Evolutionary conservation across 2,329 filamentous ascomycete genomes (phyloP).

Genomic region (Ophiostoma sp.): DNA sequence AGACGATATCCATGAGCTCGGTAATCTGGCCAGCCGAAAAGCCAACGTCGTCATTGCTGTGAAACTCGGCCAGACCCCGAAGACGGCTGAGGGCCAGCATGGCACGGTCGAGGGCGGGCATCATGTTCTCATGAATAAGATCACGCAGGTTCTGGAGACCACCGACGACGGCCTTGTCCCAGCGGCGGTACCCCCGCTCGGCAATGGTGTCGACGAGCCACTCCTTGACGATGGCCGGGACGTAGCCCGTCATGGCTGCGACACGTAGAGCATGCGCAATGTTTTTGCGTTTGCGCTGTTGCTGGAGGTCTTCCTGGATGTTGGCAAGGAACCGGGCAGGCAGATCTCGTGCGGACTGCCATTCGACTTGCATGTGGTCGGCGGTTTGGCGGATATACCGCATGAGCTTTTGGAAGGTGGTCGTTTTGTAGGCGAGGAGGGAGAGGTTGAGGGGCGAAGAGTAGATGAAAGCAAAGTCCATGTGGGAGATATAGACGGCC

Average conservation of each 20-base stretch:
- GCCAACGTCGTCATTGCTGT: slow-evolving; percentile 63
- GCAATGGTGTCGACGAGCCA: slow-evolving; percentile 85
- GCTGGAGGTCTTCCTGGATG: slow-evolving; percentile 72
- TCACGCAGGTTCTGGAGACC: slow-evolving; percentile 76
- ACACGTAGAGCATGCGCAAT: slow-evolving; percentile 81
- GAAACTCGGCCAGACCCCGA: slow-evolving; percentile 78
- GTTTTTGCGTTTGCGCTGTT: slow-evolving; percentile 56
- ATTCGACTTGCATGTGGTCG: slow-evolving; percentile 76
- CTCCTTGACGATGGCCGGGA: slow-evolving; percentile 71
- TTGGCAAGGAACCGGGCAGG: slow-evolving; percentile 75
- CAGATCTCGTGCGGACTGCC: slow-evolving; percentile 77
- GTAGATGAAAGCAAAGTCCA: slow-evolving; percentile 81
- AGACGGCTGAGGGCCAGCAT: slow-evolving; percentile 79
- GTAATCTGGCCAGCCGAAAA: slow-evolving; percentile 64
- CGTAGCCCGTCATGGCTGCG: slow-evolving; percentile 79
- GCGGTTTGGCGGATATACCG: slow-evolving; percentile 82
- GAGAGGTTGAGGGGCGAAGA: slow-evolving; percentile 78
- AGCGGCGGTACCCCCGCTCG: slow-evolving; percentile 87
- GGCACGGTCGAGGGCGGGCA: slow-evolving; percentile 83
- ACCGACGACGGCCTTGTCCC: slow-evolving; percentile 82
- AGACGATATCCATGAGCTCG: slow-evolving; percentile 67
- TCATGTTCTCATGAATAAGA: slow-evolving; percentile 81
- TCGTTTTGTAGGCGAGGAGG: slow-evolving; percentile 81
- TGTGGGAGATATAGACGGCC: slow-evolving; percentile 64
- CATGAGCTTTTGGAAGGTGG: slow-evolving; percentile 81